phyloP scores from a whole-genome alignment of 495 filamentous ascomycete genomes.

The Aspergillus asperescens region DNA sequence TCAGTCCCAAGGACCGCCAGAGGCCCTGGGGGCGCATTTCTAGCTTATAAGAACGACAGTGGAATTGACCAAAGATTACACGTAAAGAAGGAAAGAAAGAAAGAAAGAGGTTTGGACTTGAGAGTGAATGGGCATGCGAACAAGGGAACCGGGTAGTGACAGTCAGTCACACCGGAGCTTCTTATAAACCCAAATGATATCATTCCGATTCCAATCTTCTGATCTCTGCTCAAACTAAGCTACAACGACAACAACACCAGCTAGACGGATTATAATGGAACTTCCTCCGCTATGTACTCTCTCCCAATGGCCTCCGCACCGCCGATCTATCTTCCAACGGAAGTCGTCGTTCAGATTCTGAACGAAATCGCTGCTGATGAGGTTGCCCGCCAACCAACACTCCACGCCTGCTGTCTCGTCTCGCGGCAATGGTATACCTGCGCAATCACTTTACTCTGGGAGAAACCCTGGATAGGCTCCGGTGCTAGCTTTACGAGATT shows the following conservation, averaged over 20 bases:
- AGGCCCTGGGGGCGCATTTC: conserved; percentile 26
- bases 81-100: background rate
- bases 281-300: background rate
- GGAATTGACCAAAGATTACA: background rate
- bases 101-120: background rate
- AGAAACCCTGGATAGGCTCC: conserved; percentile 38
- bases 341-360: conserved; percentile 50
- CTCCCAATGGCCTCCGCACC: conserved; percentile 15
- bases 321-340: conserved; percentile 37
- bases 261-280: conserved; percentile 8
- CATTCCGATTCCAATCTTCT: conserved; percentile 4
- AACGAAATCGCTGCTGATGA: conserved; percentile 24
- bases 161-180: conserved; percentile 6
- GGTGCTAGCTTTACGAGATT: conserved; percentile 56
- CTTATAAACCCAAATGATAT: conserved; percentile 7
- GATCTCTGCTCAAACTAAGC: background rate
- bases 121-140: too few relatives aligned
- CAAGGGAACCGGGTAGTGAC: conserved; percentile 2
- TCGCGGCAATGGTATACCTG: conserved; percentile 61
- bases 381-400: conserved; percentile 31
- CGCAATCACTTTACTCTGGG: conserved; percentile 53
- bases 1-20: conserved; percentile 29
- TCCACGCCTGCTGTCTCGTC: conserved; percentile 54
- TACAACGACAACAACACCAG: conserved; percentile 5
- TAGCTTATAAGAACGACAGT: background rate